Evolutionary conservation across 345 rosid species (phyloP), one percentile per base, ranked within the genome.

Genomic region (Litchi chinensis): DNA sequence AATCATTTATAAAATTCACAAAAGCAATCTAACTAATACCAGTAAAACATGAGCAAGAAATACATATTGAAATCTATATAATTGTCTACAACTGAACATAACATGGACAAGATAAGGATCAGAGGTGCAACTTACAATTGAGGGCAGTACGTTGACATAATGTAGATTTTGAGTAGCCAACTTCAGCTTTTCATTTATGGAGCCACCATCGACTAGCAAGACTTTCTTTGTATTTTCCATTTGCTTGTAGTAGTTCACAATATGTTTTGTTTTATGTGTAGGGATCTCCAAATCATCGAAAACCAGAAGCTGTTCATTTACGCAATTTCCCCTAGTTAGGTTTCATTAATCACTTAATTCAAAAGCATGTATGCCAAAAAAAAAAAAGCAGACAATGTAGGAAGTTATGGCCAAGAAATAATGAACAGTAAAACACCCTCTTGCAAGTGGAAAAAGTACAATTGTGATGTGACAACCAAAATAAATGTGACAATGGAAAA

Each of bases 141-240:
- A 91, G 10, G 99, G 99, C 65, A 93, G 79, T 22, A 91, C 90
- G 68, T 92, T 92, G 82, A 87, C 94, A 74, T 93, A 93, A 82
- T 93, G 93, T 26, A 92, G 89, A 84, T 96, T 95, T 78, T 96
- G 98, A 1, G 99, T 89, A 24, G 98, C 99, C 79, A 83, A 86
- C 92, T 95, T 92, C 75, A 93, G 89, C 82, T 93, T 96, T 78
- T 93, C 99, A 77, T 89, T 82, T 66, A 96, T 90, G 32, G 88
- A 81, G 62, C 89, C 93, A 9, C 95, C 99, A 81, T 93, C 98
- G 43, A 91, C 95, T 66, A 91, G 60, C 81, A 96, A 91, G 48
- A 91, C 85, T 84, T 94, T 96, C 92, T 93, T 96, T 64, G 92
- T 86, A 74, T 89, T 84, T 78, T 93, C 95, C 97, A 91, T 89